Percentiles rank a stretch among this genome's conserved stretches.
Evolutionary conservation across 1,284 basidiomycete genomes (phyloP).

Genomic region (Sanghuangporus sanghuang): DNA sequence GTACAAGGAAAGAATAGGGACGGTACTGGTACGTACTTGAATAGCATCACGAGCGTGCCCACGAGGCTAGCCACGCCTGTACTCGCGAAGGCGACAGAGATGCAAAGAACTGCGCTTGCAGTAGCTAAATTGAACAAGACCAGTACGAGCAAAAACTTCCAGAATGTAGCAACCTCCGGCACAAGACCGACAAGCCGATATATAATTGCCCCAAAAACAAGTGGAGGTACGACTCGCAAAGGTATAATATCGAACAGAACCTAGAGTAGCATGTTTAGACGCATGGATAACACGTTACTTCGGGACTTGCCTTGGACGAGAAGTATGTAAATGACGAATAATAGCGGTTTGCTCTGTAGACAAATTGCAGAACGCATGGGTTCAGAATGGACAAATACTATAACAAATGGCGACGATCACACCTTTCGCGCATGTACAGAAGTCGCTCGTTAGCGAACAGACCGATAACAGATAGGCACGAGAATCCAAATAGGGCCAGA

Average conservation of each 20-base stretch:
- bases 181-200: slow-evolving; percentile 94
- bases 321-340: slow-evolving; percentile 97
- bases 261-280: slow-evolving; percentile 30
- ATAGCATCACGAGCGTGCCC: slow-evolving; percentile 95
- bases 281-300: neutral
- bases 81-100: slow-evolving; percentile 85
- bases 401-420: slow-evolving; percentile 19
- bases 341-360: slow-evolving; percentile 85
- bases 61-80: slow-evolving; percentile 86
- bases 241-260: slow-evolving; percentile 95
- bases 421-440: slow-evolving; percentile 95
- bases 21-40: slow-evolving; percentile 67
- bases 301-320: slow-evolving; percentile 66
- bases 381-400: neutral
- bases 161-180: slow-evolving; percentile 83
- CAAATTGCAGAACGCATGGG: neutral
- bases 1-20: neutral
- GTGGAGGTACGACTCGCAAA: slow-evolving; percentile 87
- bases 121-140: slow-evolving; percentile 95
- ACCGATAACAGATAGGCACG: slow-evolving; percentile 87
- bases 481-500: slow-evolving; percentile 92
- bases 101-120: slow-evolving; percentile 83
- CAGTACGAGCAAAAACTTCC: slow-evolving; percentile 95
- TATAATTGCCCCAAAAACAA: slow-evolving; percentile 92
- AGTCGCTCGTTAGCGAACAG: slow-evolving; percentile 93